These are phyloP conservation scores for Rhizopogon vinicolor DNA, from an alignment of 768 basidiomycete genomes.

Conservation along the genomic window DNA sequence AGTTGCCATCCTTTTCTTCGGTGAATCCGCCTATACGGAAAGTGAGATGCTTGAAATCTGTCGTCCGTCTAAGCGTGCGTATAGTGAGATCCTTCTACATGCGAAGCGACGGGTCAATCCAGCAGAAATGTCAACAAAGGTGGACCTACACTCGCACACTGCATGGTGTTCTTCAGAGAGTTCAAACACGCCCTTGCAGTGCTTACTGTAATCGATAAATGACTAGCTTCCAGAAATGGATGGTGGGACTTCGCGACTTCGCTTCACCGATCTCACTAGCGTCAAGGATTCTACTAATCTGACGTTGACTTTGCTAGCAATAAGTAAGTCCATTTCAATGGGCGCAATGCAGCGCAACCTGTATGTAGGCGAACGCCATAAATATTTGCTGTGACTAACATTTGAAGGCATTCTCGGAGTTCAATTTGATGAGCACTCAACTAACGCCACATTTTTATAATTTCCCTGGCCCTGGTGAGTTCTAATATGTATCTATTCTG, in stretches of 20 bases:
- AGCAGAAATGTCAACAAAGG: neutral
- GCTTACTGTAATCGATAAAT: neutral
- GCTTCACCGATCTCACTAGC: too few species aligned
- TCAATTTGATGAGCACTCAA: neutral
- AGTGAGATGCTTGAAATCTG: constrained; percentile 20
- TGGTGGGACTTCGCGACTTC: neutral
- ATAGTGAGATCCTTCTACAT: constrained; percentile 16
- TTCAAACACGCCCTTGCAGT: neutral
- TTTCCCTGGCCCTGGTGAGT: neutral
- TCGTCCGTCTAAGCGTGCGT: constrained; percentile 16
- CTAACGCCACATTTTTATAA: neutral
- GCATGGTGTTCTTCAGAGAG: constrained; percentile 14
- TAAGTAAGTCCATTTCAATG: neutral
- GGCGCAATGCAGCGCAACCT: neutral
- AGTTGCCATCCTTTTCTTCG: constrained; percentile 9
- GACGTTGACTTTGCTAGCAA: neutral
- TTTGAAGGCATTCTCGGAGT: neutral
- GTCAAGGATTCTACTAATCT: neutral
- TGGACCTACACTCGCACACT: constrained; percentile 27
- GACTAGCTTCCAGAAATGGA: neutral
- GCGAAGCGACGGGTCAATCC: neutral
- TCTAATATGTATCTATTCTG: neutral
- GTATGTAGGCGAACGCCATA: neutral
- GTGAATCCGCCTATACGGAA: constrained; percentile 10
- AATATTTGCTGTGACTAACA: neutral